Evolutionary conservation across 495 filamentous ascomycete genomes (phyloP).

Genomic region (Niebla homalea): DNA sequence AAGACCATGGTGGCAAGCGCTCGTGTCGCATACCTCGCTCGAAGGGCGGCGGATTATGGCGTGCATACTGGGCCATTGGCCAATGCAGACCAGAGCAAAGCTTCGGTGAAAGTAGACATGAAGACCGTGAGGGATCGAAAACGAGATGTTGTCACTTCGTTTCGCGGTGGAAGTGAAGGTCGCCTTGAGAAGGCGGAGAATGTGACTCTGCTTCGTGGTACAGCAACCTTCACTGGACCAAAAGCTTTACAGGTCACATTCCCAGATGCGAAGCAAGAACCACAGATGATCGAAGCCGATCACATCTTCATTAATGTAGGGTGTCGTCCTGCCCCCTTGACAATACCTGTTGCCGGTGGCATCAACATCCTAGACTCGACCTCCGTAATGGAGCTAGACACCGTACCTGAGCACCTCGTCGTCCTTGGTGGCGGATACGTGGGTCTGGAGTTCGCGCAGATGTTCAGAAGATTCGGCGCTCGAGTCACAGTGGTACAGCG

Average conservation of each 20-base stretch:
- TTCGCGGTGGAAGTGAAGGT: constrained; percentile 31
- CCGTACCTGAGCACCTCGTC: constrained; percentile 33
- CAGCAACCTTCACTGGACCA: background rate
- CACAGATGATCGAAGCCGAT: constrained; percentile 21
- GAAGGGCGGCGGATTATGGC: constrained; percentile 32
- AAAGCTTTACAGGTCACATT: background rate
- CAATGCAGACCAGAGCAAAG: background rate
- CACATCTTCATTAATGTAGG: constrained; percentile 35
- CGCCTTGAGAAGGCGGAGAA: constrained; percentile 34
- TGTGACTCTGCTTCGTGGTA: constrained; percentile 24
- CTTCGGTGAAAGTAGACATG: constrained; percentile 29
- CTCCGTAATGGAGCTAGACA: constrained; percentile 30
- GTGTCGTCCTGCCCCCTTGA: constrained; percentile 25
- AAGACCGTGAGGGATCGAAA: constrained; percentile 34
- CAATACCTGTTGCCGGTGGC: constrained; percentile 23
- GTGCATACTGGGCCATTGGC: constrained; percentile 15
- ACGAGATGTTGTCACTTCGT: constrained; percentile 37
- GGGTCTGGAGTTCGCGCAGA: constrained; percentile 38
- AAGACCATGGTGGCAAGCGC: constrained; percentile 40
- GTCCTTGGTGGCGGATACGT: constrained; percentile 38
- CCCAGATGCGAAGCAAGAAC: constrained; percentile 14
- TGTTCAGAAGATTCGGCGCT: constrained; percentile 33
- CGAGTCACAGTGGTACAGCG: constrained; percentile 34
- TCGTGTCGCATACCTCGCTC: constrained; percentile 30
- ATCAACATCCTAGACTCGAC: constrained; percentile 34